A percentile compares a stretch with the other conserved stretches of the same genome.
Evolutionary conservation across 805 yeast species (phyloP).

Genomic region (Peterozyma toletana): DNA sequence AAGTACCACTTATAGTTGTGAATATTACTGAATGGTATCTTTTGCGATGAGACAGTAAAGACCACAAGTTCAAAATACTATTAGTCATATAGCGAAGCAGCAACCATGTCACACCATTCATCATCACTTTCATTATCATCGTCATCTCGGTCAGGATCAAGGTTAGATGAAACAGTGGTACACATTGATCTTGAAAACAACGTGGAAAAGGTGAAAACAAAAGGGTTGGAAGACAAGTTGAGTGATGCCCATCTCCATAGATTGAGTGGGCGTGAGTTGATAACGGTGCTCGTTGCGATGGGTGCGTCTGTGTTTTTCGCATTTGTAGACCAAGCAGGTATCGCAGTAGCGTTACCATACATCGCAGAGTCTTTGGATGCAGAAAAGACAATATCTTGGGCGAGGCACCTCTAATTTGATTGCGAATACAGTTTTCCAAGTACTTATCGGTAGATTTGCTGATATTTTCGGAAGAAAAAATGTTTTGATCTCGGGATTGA

Average conservation of each 20-base stretch:
- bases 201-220: neutral
- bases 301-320: slow-evolving; percentile 11
- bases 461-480: slow-evolving; percentile 48
- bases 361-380: slow-evolving; percentile 40
- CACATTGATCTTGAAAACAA: too few species aligned
- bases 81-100: too few species aligned
- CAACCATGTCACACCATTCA: too few species aligned
- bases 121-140: too few species aligned
- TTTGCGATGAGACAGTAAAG: too few species aligned
- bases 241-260: slow-evolving; percentile 7
- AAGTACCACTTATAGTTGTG: too few species aligned
- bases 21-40: too few species aligned
- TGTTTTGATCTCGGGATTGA: slow-evolving; percentile 31
- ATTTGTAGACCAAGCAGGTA: slow-evolving; percentile 43
- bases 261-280: slow-evolving; percentile 1
- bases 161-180: too few species aligned
- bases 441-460: slow-evolving; percentile 42
- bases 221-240: slow-evolving; percentile 2
- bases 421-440: slow-evolving; percentile 46
- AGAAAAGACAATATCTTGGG: slow-evolving; percentile 43
- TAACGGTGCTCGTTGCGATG: slow-evolving; percentile 7
- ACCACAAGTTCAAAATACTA: too few species aligned
- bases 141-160: too few species aligned
- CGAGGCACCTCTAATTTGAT: slow-evolving; percentile 44
- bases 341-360: slow-evolving; percentile 38